Evolutionary conservation across 768 basidiomycete species (phyloP).

Genomic region (Naganishia kalamii): DNA sequence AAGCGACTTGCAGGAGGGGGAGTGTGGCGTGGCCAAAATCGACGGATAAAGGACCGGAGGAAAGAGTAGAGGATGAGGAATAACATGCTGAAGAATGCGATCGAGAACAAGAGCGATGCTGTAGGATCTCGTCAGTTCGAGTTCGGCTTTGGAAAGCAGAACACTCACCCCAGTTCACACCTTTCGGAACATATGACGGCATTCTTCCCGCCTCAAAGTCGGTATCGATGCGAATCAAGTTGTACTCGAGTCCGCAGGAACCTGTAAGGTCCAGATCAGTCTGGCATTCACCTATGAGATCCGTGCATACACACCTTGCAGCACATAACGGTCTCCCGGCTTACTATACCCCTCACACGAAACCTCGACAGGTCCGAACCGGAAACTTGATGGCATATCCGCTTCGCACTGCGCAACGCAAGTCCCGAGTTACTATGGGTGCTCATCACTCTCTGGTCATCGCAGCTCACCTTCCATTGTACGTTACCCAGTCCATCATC

Average conservation of each 20-base stretch:
- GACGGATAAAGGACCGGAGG: conserved; percentile 55
- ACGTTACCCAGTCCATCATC: conserved; percentile 65
- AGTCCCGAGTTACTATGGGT: background rate
- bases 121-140: background rate
- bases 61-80: conserved; percentile 52
- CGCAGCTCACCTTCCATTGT: conserved; percentile 73
- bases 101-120: conserved; percentile 19
- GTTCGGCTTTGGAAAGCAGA: background rate
- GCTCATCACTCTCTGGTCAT: background rate
- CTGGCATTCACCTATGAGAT: background rate
- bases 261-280: conserved; percentile 49
- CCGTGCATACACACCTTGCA: conserved; percentile 60
- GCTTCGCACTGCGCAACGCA: conserved; percentile 65
- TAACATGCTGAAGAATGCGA: conserved; percentile 23
- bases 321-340: conserved; percentile 73
- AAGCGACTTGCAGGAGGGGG: conserved; percentile 42
- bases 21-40: conserved; percentile 38
- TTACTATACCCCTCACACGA: conserved; percentile 85
- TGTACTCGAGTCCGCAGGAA: conserved; percentile 80
- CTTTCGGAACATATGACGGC: conserved; percentile 21
- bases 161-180: conserved; percentile 21
- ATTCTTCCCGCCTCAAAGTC: conserved; percentile 31
- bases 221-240: conserved; percentile 58
- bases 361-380: conserved; percentile 78
- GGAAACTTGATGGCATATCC: conserved; percentile 72